Percentiles rank a stretch among this genome's conserved stretches.
Conservation (phyloP, 805 yeast genomes). For the Candida chauliodis region DNA sequence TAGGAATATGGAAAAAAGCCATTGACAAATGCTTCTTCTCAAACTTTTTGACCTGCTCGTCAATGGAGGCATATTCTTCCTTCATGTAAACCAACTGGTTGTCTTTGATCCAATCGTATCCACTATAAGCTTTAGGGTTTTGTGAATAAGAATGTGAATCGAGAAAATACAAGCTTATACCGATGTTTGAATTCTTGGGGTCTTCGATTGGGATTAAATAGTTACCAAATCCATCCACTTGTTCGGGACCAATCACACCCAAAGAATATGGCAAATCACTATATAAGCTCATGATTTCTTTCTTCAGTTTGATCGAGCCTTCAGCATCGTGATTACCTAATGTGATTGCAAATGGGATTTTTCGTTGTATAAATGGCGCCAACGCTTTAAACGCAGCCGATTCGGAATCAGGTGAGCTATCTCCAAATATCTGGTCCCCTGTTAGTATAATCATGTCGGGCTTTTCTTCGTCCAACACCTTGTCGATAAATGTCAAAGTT, state of each 20-base stretch:
- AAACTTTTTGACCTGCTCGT: constrained; percentile 28
- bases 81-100: constrained; percentile 61
- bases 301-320: constrained; percentile 56
- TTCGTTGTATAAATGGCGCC: constrained; percentile 59
- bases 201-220: constrained; percentile 55
- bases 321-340: constrained; percentile 96
- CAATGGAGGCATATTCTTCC: constrained; percentile 22
- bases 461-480: constrained; percentile 64
- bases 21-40: constrained; percentile 55
- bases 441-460: constrained; percentile 86
- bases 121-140: constrained; percentile 63
- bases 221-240: constrained; percentile 81
- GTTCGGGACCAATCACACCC: constrained; percentile 59
- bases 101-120: constrained; percentile 83
- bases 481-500: constrained; percentile 58
- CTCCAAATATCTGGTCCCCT: constrained; percentile 91
- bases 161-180: constrained; percentile 65
- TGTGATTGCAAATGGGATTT: constrained; percentile 79
- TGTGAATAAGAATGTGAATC: constrained; percentile 80
- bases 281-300: constrained; percentile 56
- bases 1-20: constrained; percentile 94
- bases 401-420: constrained; percentile 71
- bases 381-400: constrained; percentile 78
- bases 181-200: constrained; percentile 29
- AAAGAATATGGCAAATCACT: constrained; percentile 64